Evolutionary conservation across 352 stramenopile species (phyloP), one percentile per base, ranked within the genome.

Genomic region (Aphanomyces astaci): DNA sequence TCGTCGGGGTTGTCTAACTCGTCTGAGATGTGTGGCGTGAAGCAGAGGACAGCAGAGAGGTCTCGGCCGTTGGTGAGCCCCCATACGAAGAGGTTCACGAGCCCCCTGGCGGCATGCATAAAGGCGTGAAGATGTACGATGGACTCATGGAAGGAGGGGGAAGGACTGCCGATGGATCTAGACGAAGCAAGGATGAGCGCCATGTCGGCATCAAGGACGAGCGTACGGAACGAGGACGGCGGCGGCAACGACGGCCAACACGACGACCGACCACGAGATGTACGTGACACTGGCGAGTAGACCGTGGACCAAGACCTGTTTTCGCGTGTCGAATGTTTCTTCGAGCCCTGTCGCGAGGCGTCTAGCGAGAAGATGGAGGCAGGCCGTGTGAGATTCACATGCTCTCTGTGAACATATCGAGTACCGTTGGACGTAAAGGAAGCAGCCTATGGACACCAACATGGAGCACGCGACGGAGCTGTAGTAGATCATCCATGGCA

Each of bases 21-120:
- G 39, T 64, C 51, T 31, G 54, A 60, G 36, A 43, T 43, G 22
- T 43, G 22, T 30, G 43, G 11, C 15, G 9, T 15, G 19, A 45
- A 63, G 9, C 60, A 17, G 66, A 74, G 59, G 65, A 87, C n/a
- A 7, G 76, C 74, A 36, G 77, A 74, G 30, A 95, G 70, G 53
- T 83, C 82, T 1, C 77, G 70, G 9, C 69, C 76, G 66, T 95
- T 95, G 31, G 92, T 84, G 17, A 92, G 80, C 48, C 89, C 75
- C 87, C 87, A 95, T 25, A 95, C 87, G 39, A 95, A 83, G 45
- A 95, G 81, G 63, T 94, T 93, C 25, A 94, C 75, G n/a, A 75
- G 79, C 1, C 87, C 85, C 22, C 86, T 76, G 9, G 86, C 88
- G 9, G 84, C 75, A 66, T 95, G 86, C 30, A 90, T 55, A 64